Evolutionary conservation across 1,139 yeast species (phyloP), one percentile per base, ranked within the genome.

Genomic region (Pichia inconspicua): DNA sequence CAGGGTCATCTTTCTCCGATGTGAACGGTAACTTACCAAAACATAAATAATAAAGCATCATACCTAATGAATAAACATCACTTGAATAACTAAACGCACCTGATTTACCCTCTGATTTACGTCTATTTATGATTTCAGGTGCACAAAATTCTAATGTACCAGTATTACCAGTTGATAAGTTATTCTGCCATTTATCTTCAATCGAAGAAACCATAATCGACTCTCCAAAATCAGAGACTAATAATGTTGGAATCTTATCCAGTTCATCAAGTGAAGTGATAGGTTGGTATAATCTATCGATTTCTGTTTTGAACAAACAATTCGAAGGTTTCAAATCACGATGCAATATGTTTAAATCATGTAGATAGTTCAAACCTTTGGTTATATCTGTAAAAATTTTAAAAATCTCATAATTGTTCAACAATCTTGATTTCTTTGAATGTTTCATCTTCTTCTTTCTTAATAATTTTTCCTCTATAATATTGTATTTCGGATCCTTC

Each of bases 161-260:
- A 0, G 96, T 88, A 43, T 81, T 77, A 0, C 96, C 96, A 10
- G 84, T 77, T 1, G 81, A 82, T 47, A 86, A 65, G 43, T 62
- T 61, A 27, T 43, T 46, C 9, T 41, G 45, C 48, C 47, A 42
- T 34, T 37, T 43, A 15, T 42, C 48, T 39, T 49, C 52, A 32
- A 49, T 36, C 3, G 74, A 71, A 1, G 85, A 88, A 43, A 82
- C 82, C 55, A 84, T 71, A 55, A 85, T 87, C 5, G 95, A 87
- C 63, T 89, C 96, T 2, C 97, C 96, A 63, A 89, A 84, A 66
- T 89, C 96, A 37, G 95, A 83, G 11, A 89, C 92, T 19, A 87
- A 71, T 0, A 86, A 77, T 25, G 75, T 76, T 0, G 96, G 96
- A 7, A 83, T 66, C 25, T 57, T 55, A 2, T 58, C 53, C 1